These are phyloP conservation scores for Prunus salicina DNA, from an alignment of 306 rosid genomes.

Conservation along the genomic window DNA sequence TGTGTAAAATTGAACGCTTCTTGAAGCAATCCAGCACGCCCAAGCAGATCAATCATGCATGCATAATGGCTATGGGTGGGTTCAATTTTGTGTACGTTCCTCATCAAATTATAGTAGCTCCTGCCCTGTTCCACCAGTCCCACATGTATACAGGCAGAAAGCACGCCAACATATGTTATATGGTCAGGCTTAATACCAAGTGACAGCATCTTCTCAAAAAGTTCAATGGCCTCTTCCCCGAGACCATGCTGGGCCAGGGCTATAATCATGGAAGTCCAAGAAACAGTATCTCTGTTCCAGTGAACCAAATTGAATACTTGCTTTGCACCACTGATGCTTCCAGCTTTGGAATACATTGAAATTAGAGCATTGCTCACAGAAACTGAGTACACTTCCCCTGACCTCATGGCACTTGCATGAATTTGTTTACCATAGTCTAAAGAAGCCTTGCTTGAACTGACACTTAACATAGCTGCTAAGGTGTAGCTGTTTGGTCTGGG, in stretches of 20 bases:
- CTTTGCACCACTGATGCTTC: slow-evolving; percentile 66
- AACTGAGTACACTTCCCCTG: slow-evolving; percentile 51
- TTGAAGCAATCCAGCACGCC: slow-evolving; percentile 83
- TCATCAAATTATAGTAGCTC: slow-evolving; percentile 66
- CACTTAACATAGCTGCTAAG: slow-evolving; percentile 68
- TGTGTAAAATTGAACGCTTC: slow-evolving; percentile 64
- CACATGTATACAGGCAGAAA: slow-evolving; percentile 80
- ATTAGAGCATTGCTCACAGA: slow-evolving; percentile 83
- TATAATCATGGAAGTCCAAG: slow-evolving; percentile 88
- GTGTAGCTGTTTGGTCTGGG: slow-evolving; percentile 76
- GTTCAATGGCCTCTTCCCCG: slow-evolving; percentile 74
- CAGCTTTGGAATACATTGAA: slow-evolving; percentile 80
- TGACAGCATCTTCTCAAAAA: slow-evolving; percentile 75
- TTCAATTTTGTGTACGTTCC: slow-evolving; percentile 59
- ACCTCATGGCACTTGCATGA: slow-evolving; percentile 65
- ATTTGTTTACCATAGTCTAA: slow-evolving; percentile 82
- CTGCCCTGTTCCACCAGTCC: slow-evolving; percentile 75
- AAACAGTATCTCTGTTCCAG: slow-evolving; percentile 45
- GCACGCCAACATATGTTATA: slow-evolving; percentile 80
- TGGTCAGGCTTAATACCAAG: slow-evolving; percentile 69
- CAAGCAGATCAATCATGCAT: slow-evolving; percentile 78
- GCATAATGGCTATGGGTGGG: slow-evolving; percentile 77
- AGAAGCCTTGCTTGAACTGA: slow-evolving; percentile 66
- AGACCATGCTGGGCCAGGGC: slow-evolving; percentile 88
- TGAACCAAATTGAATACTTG: slow-evolving; percentile 49